Conservation (phyloP, 352 stramenopile genomes). For the Phytopythium vexans region DNA sequence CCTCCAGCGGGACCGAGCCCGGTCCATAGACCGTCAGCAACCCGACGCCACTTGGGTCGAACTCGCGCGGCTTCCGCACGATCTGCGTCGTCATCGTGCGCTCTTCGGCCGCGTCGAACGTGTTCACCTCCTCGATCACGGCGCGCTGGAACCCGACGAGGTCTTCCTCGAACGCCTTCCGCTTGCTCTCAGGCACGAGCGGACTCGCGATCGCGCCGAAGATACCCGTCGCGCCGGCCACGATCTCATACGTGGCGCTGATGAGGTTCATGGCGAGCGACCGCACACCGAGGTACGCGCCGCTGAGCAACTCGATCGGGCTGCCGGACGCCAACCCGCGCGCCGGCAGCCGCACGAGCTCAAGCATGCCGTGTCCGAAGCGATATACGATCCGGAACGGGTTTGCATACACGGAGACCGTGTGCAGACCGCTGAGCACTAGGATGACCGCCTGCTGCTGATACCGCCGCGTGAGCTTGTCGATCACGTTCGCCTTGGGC, state of each 20-base stretch:
- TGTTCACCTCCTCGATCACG: conserved; percentile 85
- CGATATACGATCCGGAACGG: conserved; percentile 86
- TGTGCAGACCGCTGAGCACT: conserved; percentile 80
- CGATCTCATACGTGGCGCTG: conserved; percentile 86
- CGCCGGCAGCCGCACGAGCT: conserved; percentile 75
- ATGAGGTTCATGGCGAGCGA: conserved; percentile 89
- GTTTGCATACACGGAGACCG: conserved; percentile 86
- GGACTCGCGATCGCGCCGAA: conserved; percentile 68
- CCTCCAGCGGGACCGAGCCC: conserved; percentile 84
- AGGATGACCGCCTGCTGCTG: conserved; percentile 84
- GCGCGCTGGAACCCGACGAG: conserved; percentile 82
- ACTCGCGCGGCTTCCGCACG: conserved; percentile 79
- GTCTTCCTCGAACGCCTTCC: conserved; percentile 81
- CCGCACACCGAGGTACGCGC: conserved; percentile 78
- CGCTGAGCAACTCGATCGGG: conserved; percentile 79
- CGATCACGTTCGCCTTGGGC: conserved; percentile 61
- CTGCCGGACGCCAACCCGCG: conserved; percentile 78
- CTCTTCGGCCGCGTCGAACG: conserved; percentile 84
- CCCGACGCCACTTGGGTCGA: conserved; percentile 68
- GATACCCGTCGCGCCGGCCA: conserved; percentile 75
- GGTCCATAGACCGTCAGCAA: conserved; percentile 82
- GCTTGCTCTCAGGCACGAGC: conserved; percentile 65
- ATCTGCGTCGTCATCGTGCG: conserved; percentile 87
- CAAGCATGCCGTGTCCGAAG: conserved; percentile 75
- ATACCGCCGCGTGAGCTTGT: conserved; percentile 79